Evolutionary conservation across 495 filamentous ascomycete genomes (phyloP), one percentile per base, ranked within the genome.

Genomic region (Penicillium diatomitis): DNA sequence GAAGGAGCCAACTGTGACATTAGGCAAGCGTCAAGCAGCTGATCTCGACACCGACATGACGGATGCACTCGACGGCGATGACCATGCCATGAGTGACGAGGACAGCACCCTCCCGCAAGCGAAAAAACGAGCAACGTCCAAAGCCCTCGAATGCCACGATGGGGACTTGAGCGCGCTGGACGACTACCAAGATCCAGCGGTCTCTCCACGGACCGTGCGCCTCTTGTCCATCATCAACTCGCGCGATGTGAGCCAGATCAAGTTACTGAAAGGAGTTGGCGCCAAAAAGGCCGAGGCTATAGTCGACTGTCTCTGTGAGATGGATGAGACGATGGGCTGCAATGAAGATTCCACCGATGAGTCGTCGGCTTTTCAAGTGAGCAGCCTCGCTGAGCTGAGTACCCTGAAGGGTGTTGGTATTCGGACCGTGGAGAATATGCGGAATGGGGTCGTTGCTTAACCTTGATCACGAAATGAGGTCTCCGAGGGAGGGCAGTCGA

Each of bases 171-270:
- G 57, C n/a, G 48, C 40, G 11, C 54, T 54, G 5, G 61, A 68
- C 20, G 50, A 66, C 4, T 54, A 47, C 44, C 62, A 68, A 32
- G 63, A 64, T 34, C 57, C 51, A 10, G 42, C 59, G 1, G 71
- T 76, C 8, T 85, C 86, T 0, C 87, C 89, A 2, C 75, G 83
- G 5, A 87, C 86, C 4, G 69, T 74, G 53, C 78, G 82, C 44
- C 61, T 98, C 6, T 74, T 98, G 3, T 75, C 79, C 9, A 86
- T 96, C 56, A 82, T 98, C 66, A 98, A 98, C 65, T 87, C 84
- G 2, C 76, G 86, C 9, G 86, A 96, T 52, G 65, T 88, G 5
- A 73, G 68, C 32, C 75, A 75, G 59, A 85, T 86, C 53, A 75
- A 74, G 48, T 55, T 76, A 11, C 64, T 97, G n/a, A 88, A 86